Evolutionary conservation across 2,329 filamentous ascomycete genomes (phyloP).

Genomic region (Colletotrichum endophyticum): DNA sequence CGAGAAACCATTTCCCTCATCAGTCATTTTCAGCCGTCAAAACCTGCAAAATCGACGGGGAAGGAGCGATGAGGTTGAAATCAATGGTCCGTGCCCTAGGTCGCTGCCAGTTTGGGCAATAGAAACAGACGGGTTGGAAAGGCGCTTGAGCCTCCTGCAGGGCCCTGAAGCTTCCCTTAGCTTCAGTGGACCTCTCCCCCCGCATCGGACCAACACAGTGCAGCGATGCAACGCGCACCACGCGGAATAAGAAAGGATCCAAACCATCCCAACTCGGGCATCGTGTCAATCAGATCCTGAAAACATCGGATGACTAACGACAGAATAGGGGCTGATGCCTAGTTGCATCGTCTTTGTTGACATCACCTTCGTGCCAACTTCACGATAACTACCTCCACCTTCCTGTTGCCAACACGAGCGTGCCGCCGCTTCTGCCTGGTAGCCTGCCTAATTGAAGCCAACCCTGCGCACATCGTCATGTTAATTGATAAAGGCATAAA

Average conservation of each 20-base stretch:
- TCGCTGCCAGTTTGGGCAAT: background rate
- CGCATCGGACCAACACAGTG: background rate
- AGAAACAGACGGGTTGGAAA: background rate
- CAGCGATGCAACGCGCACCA: background rate
- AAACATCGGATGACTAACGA: background rate
- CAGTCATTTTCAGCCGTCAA: too few relatives aligned
- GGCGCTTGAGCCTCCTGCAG: background rate
- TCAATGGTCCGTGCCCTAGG: background rate
- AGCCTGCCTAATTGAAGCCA: background rate
- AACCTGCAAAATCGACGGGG: too few relatives aligned
- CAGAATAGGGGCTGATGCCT: background rate
- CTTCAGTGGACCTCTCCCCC: background rate
- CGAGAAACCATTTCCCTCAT: too few relatives aligned
- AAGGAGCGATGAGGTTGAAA: background rate
- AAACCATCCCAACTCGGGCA: background rate
- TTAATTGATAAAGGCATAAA: background rate
- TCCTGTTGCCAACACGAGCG: fast-evolving
- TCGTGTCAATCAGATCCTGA: background rate
- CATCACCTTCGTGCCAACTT: background rate
- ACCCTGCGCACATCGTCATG: background rate
- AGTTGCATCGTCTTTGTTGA: background rate
- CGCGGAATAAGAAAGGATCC: background rate
- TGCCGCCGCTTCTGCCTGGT: background rate
- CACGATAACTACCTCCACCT: background rate
- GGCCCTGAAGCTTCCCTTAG: background rate